Conservation (phyloP, 495 filamentous ascomycete species). For the Penicillium verhagenii region DNA sequence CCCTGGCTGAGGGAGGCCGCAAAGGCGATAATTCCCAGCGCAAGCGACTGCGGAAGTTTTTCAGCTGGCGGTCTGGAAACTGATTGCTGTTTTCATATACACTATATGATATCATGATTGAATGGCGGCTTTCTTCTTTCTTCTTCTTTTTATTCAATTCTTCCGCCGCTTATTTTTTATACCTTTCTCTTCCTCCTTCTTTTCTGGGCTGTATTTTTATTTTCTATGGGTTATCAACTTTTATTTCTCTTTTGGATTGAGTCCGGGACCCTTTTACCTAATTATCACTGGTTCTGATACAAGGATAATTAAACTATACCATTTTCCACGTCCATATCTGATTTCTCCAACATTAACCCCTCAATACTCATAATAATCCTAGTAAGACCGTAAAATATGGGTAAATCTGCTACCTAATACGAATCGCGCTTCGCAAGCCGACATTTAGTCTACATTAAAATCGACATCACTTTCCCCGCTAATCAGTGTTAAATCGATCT, state of each 20-base stretch:
- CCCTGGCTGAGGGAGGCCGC: constrained; percentile 4
- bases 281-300: constrained; percentile 9
- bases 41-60: constrained; percentile 25
- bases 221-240: constrained; percentile 11
- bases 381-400: no score
- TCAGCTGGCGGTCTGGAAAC: constrained; percentile 27
- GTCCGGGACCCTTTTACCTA: constrained; percentile 17
- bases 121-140: constrained; percentile 8
- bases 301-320: neutral
- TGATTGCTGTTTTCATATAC: constrained; percentile 4
- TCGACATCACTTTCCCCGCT: neutral
- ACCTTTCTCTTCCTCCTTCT: constrained; percentile 14
- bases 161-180: constrained; percentile 13
- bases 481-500: neutral
- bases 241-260: constrained; percentile 6
- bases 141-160: constrained; percentile 16
- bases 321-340: no score
- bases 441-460: neutral
- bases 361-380: no score
- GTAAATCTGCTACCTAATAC: neutral
- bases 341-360: no score
- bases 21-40: constrained; percentile 14
- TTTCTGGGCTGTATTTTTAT: constrained; percentile 13
- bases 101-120: constrained; percentile 12
- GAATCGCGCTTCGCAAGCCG: neutral